These are phyloP conservation scores for Fusarium pseudograminearum DNA, from an alignment of 2,329 filamentous ascomycete species.

Conservation along the genomic window DNA sequence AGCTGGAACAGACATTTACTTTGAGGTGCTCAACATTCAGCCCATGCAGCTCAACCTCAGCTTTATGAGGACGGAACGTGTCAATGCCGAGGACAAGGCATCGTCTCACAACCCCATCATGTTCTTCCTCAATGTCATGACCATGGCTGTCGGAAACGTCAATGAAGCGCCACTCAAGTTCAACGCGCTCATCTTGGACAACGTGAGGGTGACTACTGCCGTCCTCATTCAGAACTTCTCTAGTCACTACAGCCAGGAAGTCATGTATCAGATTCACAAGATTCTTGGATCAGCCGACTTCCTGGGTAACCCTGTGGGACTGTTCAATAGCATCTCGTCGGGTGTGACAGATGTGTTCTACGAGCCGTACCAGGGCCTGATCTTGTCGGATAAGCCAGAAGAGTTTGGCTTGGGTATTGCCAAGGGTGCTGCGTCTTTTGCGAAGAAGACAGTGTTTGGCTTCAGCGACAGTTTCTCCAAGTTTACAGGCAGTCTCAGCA, in stretches of 20 bases:
- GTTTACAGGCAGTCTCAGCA: conserved; percentile 96
- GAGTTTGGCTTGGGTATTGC: conserved; percentile 95
- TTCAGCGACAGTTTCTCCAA: conserved; percentile 98
- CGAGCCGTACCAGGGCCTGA: conserved; percentile 97
- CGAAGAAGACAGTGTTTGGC: conserved; percentile 98
- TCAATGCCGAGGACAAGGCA: conserved; percentile 95
- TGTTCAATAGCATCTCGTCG: conserved; percentile 98
- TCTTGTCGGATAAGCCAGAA: conserved; percentile 95
- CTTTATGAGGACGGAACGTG: conserved; percentile 94
- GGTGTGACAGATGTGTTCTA: conserved; percentile 99
- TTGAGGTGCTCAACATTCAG: conserved; percentile 95
- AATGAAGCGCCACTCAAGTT: conserved; percentile 96
- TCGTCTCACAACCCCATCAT: conserved; percentile 93
- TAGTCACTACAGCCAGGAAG: conserved; percentile 97
- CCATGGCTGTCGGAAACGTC: conserved; percentile 99
- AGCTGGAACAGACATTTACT: conserved; percentile 94
- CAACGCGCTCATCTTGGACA: conserved; percentile 94
- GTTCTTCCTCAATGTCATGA: conserved; percentile 98
- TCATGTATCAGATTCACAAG: conserved; percentile 95
- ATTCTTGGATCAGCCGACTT: conserved; percentile 98
- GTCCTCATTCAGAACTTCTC: conserved; percentile 87
- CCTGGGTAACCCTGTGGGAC: conserved; percentile 93
- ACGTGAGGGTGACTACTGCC: conserved; percentile 88
- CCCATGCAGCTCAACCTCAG: conserved; percentile 98
- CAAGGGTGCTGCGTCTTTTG: conserved; percentile 95